Evolutionary conservation across 176 grass and related monocot genomes (phyloP).

Genomic region (Pharus latifolius): DNA sequence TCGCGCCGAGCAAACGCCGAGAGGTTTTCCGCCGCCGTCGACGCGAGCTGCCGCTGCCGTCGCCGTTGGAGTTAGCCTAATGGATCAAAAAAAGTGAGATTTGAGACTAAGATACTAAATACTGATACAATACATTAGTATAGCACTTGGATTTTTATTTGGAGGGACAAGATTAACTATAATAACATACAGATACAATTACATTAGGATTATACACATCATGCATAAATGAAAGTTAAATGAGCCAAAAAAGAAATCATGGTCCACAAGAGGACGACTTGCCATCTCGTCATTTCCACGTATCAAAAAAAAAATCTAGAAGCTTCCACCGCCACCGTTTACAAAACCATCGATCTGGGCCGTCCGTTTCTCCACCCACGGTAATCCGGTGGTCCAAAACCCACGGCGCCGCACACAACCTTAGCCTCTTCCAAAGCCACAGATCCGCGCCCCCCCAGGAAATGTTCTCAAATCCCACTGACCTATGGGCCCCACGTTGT

Average conservation of each 20-base stretch:
- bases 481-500: rapidly evolving
- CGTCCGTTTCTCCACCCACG: not conserved
- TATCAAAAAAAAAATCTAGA: not conserved
- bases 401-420: not conserved
- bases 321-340: not conserved
- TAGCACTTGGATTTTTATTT: too few species aligned
- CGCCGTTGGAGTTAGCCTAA: too few species aligned
- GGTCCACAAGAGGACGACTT: not conserved
- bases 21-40: too few species aligned
- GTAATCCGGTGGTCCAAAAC: constrained; percentile 17
- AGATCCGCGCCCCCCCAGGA: not conserved
- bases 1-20: too few species aligned
- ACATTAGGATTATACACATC: too few species aligned
- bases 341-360: constrained; percentile 12
- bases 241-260: not conserved
- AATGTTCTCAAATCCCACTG: not conserved
- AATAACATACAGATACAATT: too few species aligned
- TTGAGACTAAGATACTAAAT: too few species aligned
- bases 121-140: too few species aligned
- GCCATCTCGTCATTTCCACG: not conserved
- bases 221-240: too few species aligned
- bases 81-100: too few species aligned
- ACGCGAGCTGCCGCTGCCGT: too few species aligned
- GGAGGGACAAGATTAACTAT: too few species aligned
- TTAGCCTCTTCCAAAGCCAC: constrained; percentile 19